Percentiles rank a stretch among this genome's conserved stretches.
Conservation (phyloP, 805 yeast genomes). For the Schwanniomyces pseudopolymorphus region DNA sequence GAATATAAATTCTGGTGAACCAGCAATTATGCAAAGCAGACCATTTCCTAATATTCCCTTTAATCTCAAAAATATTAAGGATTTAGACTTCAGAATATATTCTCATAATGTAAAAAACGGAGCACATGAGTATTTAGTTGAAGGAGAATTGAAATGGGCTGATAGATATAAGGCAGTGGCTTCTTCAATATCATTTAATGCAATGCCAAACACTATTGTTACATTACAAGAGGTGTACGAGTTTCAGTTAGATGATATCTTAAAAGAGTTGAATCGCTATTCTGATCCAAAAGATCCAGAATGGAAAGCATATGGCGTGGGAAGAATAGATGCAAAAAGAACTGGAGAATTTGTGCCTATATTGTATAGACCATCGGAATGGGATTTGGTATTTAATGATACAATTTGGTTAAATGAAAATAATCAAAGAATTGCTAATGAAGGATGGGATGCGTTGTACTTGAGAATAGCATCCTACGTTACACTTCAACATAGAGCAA, state of each 20-base stretch:
- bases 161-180: conserved; percentile 33
- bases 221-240: conserved; percentile 35
- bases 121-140: conserved; percentile 23
- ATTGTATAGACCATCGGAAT: conserved; percentile 28
- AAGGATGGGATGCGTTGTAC: conserved; percentile 45
- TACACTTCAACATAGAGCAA: conserved; percentile 23
- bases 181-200: conserved; percentile 36
- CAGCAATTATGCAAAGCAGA: conserved; percentile 1
- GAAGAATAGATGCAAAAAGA: conserved; percentile 29
- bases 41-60: not conserved
- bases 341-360: conserved; percentile 39
- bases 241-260: conserved; percentile 27
- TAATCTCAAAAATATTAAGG: not conserved
- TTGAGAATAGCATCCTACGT: conserved; percentile 43
- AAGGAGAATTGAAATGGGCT: conserved; percentile 43
- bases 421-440: conserved; percentile 36
- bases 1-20: not conserved
- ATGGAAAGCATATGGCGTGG: conserved; percentile 40
- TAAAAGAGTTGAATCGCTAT: conserved; percentile 19
- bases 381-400: conserved; percentile 26
- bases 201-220: conserved; percentile 31
- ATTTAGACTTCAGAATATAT: conserved; percentile 25
- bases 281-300: conserved; percentile 10
- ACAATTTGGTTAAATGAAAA: conserved; percentile 41
- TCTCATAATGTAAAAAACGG: conserved; percentile 49